phyloP scores from a whole-genome alignment of 768 basidiomycete species.

The Mycena alexandri region DNA sequence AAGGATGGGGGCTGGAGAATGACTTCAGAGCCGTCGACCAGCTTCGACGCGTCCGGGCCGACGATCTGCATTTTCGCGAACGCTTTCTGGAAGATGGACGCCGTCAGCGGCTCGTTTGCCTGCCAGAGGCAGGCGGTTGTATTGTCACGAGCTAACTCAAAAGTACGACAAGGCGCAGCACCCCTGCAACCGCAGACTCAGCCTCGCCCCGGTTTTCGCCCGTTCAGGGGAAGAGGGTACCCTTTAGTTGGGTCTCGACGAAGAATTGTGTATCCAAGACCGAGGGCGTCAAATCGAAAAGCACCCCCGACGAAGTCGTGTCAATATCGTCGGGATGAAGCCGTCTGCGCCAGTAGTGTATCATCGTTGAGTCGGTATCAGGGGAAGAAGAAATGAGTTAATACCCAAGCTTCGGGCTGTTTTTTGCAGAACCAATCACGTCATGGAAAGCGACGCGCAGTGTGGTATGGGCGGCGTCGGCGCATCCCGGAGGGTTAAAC shows the following conservation, averaged over 20 bases:
- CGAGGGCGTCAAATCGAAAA: slow-evolving; percentile 40
- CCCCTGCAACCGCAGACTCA: slow-evolving; percentile 30
- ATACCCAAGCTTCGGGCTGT: slow-evolving; percentile 7
- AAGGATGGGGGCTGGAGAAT: slow-evolving; percentile 38
- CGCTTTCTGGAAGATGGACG: slow-evolving; percentile 43
- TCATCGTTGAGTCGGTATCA: slow-evolving; percentile 6
- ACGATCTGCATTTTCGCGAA: slow-evolving; percentile 52
- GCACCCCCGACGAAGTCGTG: slow-evolving; percentile 15
- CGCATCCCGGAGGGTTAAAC: no score
- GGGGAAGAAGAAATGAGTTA: slow-evolving; percentile 4
- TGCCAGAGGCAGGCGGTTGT: slow-evolving; percentile 22
- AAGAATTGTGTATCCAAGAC: slow-evolving; percentile 42
- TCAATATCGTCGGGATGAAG: slow-evolving; percentile 41
- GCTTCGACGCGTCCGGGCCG: slow-evolving; percentile 43
- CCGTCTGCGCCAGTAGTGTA: slow-evolving; percentile 42
- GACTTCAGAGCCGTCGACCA: slow-evolving; percentile 56
- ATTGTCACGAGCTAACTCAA: slow-evolving; percentile 24
- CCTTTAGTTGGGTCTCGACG: slow-evolving; percentile 38
- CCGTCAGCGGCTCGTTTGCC: slow-evolving; percentile 38
- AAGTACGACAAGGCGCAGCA: slow-evolving; percentile 33
- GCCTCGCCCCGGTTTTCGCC: slow-evolving; percentile 31
- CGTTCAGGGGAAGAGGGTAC: slow-evolving; percentile 37
- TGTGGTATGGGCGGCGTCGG: slow-evolving; percentile 13
- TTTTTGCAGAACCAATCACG: slow-evolving; percentile 19
- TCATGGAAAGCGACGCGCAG: slow-evolving; percentile 24